Conservation (phyloP, 2,329 filamentous ascomycete genomes). For the Fusarium sp. region DNA sequence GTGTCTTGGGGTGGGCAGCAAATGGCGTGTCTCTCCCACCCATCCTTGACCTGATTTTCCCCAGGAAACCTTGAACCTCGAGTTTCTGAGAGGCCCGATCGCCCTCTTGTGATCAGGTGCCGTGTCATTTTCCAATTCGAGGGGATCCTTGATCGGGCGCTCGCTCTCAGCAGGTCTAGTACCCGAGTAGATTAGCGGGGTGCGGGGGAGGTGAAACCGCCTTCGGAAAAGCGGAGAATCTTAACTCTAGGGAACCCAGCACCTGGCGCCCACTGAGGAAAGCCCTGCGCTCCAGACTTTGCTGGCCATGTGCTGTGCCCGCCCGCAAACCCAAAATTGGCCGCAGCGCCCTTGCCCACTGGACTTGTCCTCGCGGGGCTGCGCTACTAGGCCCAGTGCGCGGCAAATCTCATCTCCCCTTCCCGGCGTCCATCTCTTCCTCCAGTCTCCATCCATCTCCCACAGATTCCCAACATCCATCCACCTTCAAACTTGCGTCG, state of each 20-base stretch:
- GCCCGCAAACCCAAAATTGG: background rate
- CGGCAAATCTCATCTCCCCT: constrained; percentile 44
- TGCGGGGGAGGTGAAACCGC: constrained; percentile 44
- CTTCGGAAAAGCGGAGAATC: constrained; percentile 44
- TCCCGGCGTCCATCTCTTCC: constrained; percentile 9
- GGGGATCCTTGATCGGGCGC: constrained; percentile 18
- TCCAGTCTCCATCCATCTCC: constrained; percentile 27
- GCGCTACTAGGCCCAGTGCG: constrained; percentile 12
- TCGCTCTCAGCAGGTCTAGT: constrained; percentile 26
- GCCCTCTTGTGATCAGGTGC: constrained; percentile 24
- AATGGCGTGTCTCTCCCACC: constrained; percentile 11
- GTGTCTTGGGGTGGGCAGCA: background rate
- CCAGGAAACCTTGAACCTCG: constrained; percentile 19
- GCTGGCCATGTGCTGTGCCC: background rate
- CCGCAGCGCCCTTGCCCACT: background rate
- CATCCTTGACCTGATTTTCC: constrained; percentile 23
- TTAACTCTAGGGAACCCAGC: constrained; percentile 24
- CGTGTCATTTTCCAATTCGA: constrained; percentile 34
- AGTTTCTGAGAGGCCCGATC: constrained; percentile 7
- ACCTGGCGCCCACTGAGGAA: constrained; percentile 5
- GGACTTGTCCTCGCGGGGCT: constrained; percentile 24
- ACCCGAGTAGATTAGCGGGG: constrained; percentile 38
- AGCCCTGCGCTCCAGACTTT: background rate
- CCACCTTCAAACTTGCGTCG: constrained; percentile 13
- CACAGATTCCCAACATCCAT: constrained; percentile 13